A percentile compares a stretch with the other conserved stretches of the same genome.
Evolutionary conservation across 495 filamentous ascomycete genomes (phyloP).

Genomic region (Clohesyomyces aquaticus): DNA sequence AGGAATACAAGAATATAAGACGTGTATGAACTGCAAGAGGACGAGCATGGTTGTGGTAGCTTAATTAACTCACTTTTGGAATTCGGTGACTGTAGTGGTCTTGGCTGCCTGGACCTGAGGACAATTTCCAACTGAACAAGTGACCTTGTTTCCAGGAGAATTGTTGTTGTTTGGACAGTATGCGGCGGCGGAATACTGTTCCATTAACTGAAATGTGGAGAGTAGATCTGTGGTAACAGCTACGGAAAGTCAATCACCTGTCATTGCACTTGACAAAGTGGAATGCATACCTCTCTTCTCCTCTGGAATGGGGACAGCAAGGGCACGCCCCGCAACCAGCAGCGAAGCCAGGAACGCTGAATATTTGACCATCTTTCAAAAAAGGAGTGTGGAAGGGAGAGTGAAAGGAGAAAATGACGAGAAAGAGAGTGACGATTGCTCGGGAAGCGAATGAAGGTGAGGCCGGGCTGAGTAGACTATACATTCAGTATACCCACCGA

Average conservation of each 20-base stretch:
- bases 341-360: background rate
- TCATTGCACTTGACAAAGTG: background rate
- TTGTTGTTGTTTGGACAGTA: slow-evolving; percentile 65
- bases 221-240: slow-evolving; percentile 24
- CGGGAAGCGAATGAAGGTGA: background rate
- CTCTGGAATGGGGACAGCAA: slow-evolving; percentile 21
- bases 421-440: slow-evolving; percentile 1
- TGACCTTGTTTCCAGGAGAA: slow-evolving; percentile 53
- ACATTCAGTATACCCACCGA: background rate
- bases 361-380: slow-evolving; percentile 7
- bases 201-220: slow-evolving; percentile 31
- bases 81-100: slow-evolving; percentile 60
- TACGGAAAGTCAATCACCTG: background rate
- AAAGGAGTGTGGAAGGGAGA: slow-evolving; percentile 3
- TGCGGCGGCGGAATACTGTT: slow-evolving; percentile 64
- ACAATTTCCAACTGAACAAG: slow-evolving; percentile 61
- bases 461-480: background rate
- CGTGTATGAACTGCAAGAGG: too few relatives aligned
- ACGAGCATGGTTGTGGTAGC: too few relatives aligned
- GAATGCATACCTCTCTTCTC: slow-evolving; percentile 26
- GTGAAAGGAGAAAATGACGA: background rate
- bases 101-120: slow-evolving; percentile 60
- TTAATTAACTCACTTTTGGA: slow-evolving; percentile 59
- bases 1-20: background rate
- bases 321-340: background rate